Conservation (phyloP, 225 moss, liverwort and hornwort genomes). For the Climacium dendroides region DNA sequence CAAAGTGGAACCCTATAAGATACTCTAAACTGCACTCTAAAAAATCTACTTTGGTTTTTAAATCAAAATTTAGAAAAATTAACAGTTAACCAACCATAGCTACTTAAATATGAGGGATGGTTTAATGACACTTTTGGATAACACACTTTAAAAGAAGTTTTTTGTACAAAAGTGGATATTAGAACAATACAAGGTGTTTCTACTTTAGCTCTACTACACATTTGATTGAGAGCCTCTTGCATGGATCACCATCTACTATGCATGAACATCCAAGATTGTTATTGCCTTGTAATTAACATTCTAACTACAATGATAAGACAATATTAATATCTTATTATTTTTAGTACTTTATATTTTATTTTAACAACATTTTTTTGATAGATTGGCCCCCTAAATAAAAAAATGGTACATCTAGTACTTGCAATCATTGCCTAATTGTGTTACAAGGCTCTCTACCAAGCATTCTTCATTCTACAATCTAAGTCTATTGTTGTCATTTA, state of each 20-base stretch:
- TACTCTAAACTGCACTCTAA: too few relatives aligned
- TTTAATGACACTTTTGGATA: too few relatives aligned
- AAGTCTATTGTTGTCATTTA: too few relatives aligned
- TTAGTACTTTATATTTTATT: neutral
- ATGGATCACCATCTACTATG: fast-evolving
- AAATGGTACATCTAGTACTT: neutral
- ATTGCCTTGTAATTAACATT: neutral
- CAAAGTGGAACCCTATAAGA: too few relatives aligned
- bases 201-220: fast-evolving
- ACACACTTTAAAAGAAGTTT: too few relatives aligned
- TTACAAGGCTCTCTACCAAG: neutral
- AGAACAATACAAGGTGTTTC: too few relatives aligned
- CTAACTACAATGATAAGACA: fast-evolving
- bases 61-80: too few relatives aligned
- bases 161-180: too few relatives aligned
- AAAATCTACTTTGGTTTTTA: too few relatives aligned
- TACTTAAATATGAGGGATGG: too few relatives aligned
- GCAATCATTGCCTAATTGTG: neutral
- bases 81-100: too few relatives aligned
- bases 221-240: neutral
- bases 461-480: neutral
- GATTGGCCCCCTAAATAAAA: fast-evolving
- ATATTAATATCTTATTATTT: neutral
- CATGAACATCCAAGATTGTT: neutral
- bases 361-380: neutral